Conservation (phyloP, 1,284 basidiomycete genomes). For the Ceratobasidium sp. region DNA sequence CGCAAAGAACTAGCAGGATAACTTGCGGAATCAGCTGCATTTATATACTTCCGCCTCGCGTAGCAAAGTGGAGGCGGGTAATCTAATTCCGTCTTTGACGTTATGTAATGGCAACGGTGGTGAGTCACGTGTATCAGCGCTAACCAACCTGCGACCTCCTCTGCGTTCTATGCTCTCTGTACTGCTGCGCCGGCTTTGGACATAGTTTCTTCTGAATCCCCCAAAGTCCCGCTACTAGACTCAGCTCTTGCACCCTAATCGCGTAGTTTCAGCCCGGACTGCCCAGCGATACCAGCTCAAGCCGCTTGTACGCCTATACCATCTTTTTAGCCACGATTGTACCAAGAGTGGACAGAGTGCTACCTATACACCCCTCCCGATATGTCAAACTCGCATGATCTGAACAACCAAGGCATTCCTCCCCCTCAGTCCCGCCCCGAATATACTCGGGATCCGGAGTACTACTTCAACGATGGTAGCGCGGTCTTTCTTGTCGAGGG, state of each 20-base stretch:
- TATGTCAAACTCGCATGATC: background rate
- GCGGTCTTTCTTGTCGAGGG: slow-evolving; percentile 21
- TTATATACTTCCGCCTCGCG: slow-evolving; percentile 28
- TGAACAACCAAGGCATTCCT: background rate
- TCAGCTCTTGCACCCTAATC: no score
- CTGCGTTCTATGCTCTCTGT: no score
- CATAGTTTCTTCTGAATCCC: no score
- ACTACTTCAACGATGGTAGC: slow-evolving; percentile 18
- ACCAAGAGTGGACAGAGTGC: no score
- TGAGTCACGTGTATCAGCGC: background rate
- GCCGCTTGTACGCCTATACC: background rate
- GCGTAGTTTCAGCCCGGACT: no score
- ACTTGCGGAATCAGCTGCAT: background rate
- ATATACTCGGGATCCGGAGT: background rate
- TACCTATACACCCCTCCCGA: background rate
- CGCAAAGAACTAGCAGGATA: background rate
- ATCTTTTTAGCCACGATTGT: no score
- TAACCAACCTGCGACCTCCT: no score
- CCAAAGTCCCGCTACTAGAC: no score
- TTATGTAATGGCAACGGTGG: background rate
- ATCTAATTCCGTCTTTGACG: slow-evolving; percentile 43
- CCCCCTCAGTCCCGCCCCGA: no score
- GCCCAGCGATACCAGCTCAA: no score
- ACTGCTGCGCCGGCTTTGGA: no score
- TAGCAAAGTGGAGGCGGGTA: slow-evolving; percentile 36